Evolutionary conservation across 2,329 filamentous ascomycete species (phyloP).

Genomic region (Penicillium sp.): DNA sequence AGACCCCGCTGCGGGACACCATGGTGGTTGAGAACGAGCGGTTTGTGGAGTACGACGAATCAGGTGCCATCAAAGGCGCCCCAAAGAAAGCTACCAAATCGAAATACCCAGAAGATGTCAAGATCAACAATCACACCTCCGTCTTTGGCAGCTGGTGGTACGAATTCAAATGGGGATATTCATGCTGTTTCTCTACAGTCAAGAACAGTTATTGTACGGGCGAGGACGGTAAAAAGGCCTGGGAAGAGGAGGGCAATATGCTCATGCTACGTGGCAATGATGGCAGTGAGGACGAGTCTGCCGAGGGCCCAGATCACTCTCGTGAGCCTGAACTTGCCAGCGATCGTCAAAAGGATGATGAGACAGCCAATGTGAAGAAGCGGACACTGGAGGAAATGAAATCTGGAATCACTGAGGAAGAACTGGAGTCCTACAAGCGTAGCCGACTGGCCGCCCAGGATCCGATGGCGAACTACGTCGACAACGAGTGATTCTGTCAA

Average conservation of each 20-base stretch:
- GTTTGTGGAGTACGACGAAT: conserved; percentile 93
- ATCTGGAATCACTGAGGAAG: conserved; percentile 74
- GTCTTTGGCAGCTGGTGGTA: conserved; percentile 99
- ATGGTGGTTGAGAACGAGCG: conserved; percentile 77
- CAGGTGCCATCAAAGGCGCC: conserved; percentile 84
- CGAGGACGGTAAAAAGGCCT: conserved; percentile 78
- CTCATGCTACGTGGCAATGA: conserved; percentile 45
- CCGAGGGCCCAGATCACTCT: conserved; percentile 19
- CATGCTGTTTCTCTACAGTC: conserved; percentile 88
- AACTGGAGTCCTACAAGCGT: conserved; percentile 81
- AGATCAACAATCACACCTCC: conserved; percentile 85
- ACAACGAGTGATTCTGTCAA: conserved; percentile 36
- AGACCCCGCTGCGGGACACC: conserved; percentile 64
- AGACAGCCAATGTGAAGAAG: conserved; percentile 57
- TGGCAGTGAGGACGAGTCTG: conserved; percentile 13
- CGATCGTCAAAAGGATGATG: conserved; percentile 32
- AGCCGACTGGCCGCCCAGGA: conserved; percentile 74
- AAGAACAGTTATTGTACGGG: conserved; percentile 99
- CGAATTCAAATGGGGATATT: conserved; percentile 92
- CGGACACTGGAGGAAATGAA: conserved; percentile 77
- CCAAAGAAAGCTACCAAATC: conserved; percentile 75
- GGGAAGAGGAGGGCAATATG: conserved; percentile 71
- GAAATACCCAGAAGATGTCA: conserved; percentile 87
- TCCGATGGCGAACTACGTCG: conserved; percentile 81
- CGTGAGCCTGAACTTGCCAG: conserved; percentile 29